Evolutionary conservation across 2,329 filamentous ascomycete species (phyloP), one percentile per base, ranked within the genome.

Genomic region (Scolecobasidium constrictum): DNA sequence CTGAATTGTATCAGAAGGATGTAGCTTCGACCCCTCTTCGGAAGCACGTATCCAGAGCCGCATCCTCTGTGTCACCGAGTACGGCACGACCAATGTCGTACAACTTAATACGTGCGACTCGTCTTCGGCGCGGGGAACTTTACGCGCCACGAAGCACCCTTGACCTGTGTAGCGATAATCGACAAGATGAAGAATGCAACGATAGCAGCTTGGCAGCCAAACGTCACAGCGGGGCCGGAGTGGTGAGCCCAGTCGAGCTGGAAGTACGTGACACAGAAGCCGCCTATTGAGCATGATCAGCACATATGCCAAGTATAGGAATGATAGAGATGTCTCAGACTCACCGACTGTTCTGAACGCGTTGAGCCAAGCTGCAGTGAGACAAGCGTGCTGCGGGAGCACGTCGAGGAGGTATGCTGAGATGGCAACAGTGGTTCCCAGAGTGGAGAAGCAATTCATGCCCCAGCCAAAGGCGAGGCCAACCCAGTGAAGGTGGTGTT

Each of bases 201-300:
- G 35, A 62, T 56, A 33, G 54, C 53, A 13, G 56, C 58, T 46
- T 62, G 59, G 26, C 54, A 55, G 3, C 59, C 58, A 44, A 61
- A 62, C 1, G 53, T 48, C 6, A 60, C 50, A 1, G 48, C 57
- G 12, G 52, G 53, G 0, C 59, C 59, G 35, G 45, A 54, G 28
- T 50, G 53, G 4, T 38, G 40, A 11, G 56, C 58, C 59, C 59
- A 62, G 11, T 54, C 51, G 23, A 55, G 18, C 42, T 62, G 59
- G 45, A 61, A 61, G 40, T 60, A 62, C 3, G 52, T 52, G 1
- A 62, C 58, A 5, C 51, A 47, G 45, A 62, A 62, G 2, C 59
- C 59, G 20, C 53, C 51, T 22, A 45, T 54, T 51, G 15, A 54
- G 51, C 51, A 9, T 7, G 6, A 20, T 44, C 28, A 44, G 38